Evolutionary conservation across 164 flowering plant genomes (phyloP).

Genomic region (Magnolia kwangsiensis): DNA sequence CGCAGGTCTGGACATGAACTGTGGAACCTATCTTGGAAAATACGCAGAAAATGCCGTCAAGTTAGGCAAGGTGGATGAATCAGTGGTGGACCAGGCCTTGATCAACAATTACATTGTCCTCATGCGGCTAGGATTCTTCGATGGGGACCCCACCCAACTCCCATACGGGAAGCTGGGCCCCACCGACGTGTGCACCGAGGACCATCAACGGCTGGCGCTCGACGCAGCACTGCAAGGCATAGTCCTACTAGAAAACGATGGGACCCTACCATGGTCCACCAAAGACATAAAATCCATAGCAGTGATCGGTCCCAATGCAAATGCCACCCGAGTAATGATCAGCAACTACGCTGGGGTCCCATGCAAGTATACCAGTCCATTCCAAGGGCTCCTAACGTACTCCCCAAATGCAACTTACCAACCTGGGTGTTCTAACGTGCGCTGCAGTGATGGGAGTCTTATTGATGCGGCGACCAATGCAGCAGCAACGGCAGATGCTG

Average conservation of each 20-base stretch:
- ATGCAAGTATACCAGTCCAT: conserved; percentile 52
- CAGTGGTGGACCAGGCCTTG: conserved; percentile 45
- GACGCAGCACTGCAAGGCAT: conserved; percentile 80
- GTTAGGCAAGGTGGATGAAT: conserved; percentile 37
- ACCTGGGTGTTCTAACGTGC: conserved; percentile 44
- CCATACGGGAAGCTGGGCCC: conserved; percentile 63
- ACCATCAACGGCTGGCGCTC: conserved; percentile 40
- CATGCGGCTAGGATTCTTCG: conserved; percentile 75
- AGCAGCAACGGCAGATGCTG: conserved; percentile 42
- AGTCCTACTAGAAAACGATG: conserved; percentile 51
- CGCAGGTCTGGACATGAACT: conserved; percentile 67
- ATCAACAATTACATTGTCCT: conserved; percentile 44
- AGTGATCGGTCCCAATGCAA: conserved; percentile 64
- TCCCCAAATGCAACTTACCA: conserved; percentile 14
- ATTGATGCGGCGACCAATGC: conserved; percentile 40
- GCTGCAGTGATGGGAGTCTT: conserved; percentile 24
- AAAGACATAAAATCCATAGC: conserved; percentile 29
- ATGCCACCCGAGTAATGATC: conserved; percentile 49
- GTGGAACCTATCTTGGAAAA: conserved; percentile 42
- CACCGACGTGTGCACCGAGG: conserved; percentile 41
- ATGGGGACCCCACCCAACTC: conserved; percentile 42
- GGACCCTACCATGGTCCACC: conserved; percentile 40
- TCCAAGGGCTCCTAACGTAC: conserved; percentile 45
- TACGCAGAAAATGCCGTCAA: conserved; percentile 47
- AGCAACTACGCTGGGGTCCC: conserved; percentile 70